Conservation (phyloP, 495 filamentous ascomycete genomes). For the Lepidopterella palustris region DNA sequence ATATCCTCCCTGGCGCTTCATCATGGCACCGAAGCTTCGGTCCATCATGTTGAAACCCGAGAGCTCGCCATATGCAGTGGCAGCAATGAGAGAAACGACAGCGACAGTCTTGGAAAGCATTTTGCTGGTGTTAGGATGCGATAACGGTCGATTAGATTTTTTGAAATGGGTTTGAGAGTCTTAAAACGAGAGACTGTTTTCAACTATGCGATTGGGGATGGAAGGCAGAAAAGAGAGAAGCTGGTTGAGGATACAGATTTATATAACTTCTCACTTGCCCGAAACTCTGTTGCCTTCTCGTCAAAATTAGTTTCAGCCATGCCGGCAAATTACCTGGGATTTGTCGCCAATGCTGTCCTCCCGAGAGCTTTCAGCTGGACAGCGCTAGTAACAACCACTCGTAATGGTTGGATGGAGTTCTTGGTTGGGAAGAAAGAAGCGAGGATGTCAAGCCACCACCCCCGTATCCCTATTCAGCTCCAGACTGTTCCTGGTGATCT, state of each 20-base stretch:
- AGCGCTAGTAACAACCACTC: background rate
- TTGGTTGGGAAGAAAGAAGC: background rate
- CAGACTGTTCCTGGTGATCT: background rate
- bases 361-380: background rate
- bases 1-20: constrained; percentile 18
- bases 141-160: too few species aligned
- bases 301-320: background rate
- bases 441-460: background rate
- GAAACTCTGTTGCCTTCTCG: constrained; percentile 4
- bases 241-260: constrained; percentile 2
- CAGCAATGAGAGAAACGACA: constrained; percentile 3
- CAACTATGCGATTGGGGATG: background rate
- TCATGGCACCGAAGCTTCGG: constrained; percentile 19
- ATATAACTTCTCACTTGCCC: background rate
- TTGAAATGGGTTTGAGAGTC: background rate
- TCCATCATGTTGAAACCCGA: constrained; percentile 7
- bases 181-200: constrained; percentile 12
- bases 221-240: background rate
- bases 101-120: constrained; percentile 15
- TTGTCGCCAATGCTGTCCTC: background rate
- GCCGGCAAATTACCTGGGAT: background rate
- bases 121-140: background rate
- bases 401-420: background rate
- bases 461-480: background rate
- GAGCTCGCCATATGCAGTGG: constrained; percentile 5